These are phyloP conservation scores for Psilocybe cyanescens DNA, from an alignment of 768 basidiomycete species.

Conservation along the genomic window DNA sequence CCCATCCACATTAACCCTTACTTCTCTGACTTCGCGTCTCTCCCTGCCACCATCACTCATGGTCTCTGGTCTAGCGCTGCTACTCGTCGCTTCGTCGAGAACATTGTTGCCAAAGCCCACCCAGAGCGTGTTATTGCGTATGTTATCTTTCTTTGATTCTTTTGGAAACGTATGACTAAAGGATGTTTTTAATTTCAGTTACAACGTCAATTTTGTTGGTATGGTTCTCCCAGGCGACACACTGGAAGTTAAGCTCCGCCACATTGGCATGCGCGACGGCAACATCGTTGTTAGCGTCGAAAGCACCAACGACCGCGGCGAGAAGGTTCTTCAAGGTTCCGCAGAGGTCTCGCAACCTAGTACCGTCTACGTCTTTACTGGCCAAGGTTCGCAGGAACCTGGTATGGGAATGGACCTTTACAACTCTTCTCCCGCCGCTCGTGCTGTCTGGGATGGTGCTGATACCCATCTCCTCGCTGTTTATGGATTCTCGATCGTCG, in stretches of 20 bases:
- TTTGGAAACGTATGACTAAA: slow-evolving; percentile 6
- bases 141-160: slow-evolving; percentile 34
- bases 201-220: slow-evolving; percentile 93
- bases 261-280: slow-evolving; percentile 90
- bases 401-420: slow-evolving; percentile 99
- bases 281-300: slow-evolving; percentile 91
- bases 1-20: slow-evolving; percentile 99
- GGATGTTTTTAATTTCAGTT: slow-evolving; percentile 47
- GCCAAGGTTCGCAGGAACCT: slow-evolving; percentile 96
- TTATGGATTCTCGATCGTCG: slow-evolving; percentile 98
- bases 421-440: slow-evolving; percentile 89
- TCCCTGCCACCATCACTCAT: slow-evolving; percentile 97
- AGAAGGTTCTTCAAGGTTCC: slow-evolving; percentile 91
- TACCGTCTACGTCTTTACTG: slow-evolving; percentile 97
- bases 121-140: slow-evolving; percentile 90
- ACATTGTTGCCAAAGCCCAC: slow-evolving; percentile 88
- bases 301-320: slow-evolving; percentile 81
- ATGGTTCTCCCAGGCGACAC: slow-evolving; percentile 95
- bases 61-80: slow-evolving; percentile 98
- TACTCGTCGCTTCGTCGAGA: slow-evolving; percentile 91
- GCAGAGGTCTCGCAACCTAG: slow-evolving; percentile 93
- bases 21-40: slow-evolving; percentile 90
- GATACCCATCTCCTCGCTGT: slow-evolving; percentile 92
- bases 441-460: slow-evolving; percentile 96
- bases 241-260: slow-evolving; percentile 84